Conservation (phyloP, 2,329 filamentous ascomycete genomes). For the Colletotrichum sidae region DNA sequence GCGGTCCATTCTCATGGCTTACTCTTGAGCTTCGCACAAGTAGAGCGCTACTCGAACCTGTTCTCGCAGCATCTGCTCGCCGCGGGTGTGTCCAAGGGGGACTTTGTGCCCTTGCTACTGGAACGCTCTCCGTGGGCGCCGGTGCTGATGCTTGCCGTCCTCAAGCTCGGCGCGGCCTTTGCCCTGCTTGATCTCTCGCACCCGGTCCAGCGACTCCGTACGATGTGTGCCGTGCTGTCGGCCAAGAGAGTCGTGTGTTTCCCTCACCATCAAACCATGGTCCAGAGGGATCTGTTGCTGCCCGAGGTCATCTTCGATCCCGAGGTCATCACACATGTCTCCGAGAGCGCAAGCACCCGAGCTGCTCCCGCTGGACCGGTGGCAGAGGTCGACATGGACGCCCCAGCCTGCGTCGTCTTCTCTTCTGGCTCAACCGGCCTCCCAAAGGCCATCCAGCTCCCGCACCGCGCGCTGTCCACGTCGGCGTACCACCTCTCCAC, state of each 20-base stretch:
- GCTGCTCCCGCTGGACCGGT: not conserved
- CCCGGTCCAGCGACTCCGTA: not conserved
- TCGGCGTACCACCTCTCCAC: slow-evolving; percentile 38
- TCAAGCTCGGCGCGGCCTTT: slow-evolving; percentile 22
- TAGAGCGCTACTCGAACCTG: no score
- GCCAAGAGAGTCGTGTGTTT: not conserved
- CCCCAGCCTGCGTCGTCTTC: slow-evolving; percentile 60
- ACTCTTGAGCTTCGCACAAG: no score
- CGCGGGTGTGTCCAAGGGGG: no score
- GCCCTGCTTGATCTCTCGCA: slow-evolving; percentile 17
- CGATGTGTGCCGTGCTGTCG: not conserved
- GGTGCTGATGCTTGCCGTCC: slow-evolving; percentile 20
- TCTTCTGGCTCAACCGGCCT: slow-evolving; percentile 73
- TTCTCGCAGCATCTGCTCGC: no score
- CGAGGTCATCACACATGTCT: not conserved
- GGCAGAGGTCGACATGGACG: not conserved
- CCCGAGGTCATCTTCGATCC: no score
- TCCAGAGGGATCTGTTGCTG: no score
- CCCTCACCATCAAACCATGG: no score
- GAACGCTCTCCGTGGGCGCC: slow-evolving; percentile 20
- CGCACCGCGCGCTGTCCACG: slow-evolving; percentile 57
- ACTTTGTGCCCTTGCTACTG: not conserved
- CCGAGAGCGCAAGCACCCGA: not conserved
- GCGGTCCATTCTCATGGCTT: no score
- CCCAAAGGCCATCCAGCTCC: slow-evolving; percentile 70